Percentiles rank a stretch among this genome's conserved stretches.
These are phyloP conservation scores for Cytospora paraplurivora DNA, from an alignment of 2,329 filamentous ascomycete genomes.

Conservation along the genomic window DNA sequence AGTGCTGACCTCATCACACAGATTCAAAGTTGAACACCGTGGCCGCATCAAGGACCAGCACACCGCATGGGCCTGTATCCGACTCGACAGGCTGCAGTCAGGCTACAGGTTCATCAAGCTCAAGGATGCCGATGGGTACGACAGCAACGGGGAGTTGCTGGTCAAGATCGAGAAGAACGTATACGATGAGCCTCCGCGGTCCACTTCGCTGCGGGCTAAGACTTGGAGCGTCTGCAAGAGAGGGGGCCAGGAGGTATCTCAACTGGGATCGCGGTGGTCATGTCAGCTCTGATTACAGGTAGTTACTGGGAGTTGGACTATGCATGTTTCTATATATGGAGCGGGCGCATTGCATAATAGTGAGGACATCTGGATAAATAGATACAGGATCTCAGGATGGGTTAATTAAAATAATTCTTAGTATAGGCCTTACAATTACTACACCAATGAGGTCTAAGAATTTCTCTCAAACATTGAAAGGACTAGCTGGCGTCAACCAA, in stretches of 20 bases:
- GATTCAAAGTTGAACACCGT: conserved; percentile 57
- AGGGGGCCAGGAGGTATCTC: conserved; percentile 20
- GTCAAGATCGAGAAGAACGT: conserved; percentile 55
- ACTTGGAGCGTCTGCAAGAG: conserved; percentile 24
- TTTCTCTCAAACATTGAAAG: neutral
- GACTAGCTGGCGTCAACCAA: no score
- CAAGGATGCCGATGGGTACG: conserved; percentile 47
- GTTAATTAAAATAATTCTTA: neutral
- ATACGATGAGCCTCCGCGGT: conserved; percentile 7
- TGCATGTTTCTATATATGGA: neutral
- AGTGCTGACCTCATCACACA: conserved; percentile 33
- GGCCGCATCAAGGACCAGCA: conserved; percentile 42
- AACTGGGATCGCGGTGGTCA: conserved; percentile 19
- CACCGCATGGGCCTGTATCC: conserved; percentile 60
- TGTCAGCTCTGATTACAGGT: neutral
- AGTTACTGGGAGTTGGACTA: neutral
- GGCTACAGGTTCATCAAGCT: conserved; percentile 59
- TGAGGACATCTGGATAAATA: neutral
- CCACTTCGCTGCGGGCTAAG: conserved; percentile 17
- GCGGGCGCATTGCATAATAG: neutral
- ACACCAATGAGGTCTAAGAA: neutral
- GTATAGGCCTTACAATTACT: neutral
- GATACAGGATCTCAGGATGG: neutral
- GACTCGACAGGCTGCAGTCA: conserved; percentile 56
- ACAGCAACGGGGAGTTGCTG: conserved; percentile 50